Base-by-base conservation (phyloP, 345 rosid species). In the Salix viminalis region DNA sequence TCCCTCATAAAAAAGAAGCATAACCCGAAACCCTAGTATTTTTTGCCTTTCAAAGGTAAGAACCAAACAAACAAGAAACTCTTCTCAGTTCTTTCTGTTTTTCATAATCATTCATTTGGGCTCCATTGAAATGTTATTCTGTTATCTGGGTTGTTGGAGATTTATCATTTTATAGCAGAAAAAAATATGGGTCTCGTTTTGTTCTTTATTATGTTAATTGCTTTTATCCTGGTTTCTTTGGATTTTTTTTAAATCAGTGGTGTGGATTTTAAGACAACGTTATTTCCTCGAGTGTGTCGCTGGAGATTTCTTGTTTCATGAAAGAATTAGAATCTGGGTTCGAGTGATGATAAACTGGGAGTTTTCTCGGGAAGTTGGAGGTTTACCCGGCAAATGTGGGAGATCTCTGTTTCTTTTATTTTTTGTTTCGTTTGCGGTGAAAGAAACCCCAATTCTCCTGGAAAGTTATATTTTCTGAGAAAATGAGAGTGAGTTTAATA, bases 351-450 rank as follows among this genome's bases (percentile, higher is more conserved):
- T 12, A 58, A 58, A 23, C 23, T 58, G 62, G 28, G 28, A 23
- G 4, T 1, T 58, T 21, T 58, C 5, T 23, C 14, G 14, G 24
- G 62, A 58, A n/a, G 9, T n/a, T 26, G 28, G 28, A 11, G 23
- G 62, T n/a, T n/a, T 58, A 1, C 62, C 15, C 13, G 24, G 62
- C n/a, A n/a, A n/a, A 58, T 58, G 64, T 58, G 28, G 23, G 64
- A 10, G 64, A 23, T 58, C 28, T 23, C 64, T 58, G 64, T 58
- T 58, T 58, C 24, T 23, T 58, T 58, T 23, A 23, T n/a, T 23
- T 58, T n/a, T 58, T n/a, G 62, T n/a, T 58, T 58, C 41, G 34
- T 61, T 37, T 50, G 70, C 75, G 14, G 71, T 65, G 71, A 32
- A 21, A 16, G 21, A 28, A 37, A 24, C 9, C 18, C 14, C 4